These are phyloP conservation scores for Xylaria sp. DNA, from an alignment of 2,329 filamentous ascomycete genomes.

Conservation along the genomic window DNA sequence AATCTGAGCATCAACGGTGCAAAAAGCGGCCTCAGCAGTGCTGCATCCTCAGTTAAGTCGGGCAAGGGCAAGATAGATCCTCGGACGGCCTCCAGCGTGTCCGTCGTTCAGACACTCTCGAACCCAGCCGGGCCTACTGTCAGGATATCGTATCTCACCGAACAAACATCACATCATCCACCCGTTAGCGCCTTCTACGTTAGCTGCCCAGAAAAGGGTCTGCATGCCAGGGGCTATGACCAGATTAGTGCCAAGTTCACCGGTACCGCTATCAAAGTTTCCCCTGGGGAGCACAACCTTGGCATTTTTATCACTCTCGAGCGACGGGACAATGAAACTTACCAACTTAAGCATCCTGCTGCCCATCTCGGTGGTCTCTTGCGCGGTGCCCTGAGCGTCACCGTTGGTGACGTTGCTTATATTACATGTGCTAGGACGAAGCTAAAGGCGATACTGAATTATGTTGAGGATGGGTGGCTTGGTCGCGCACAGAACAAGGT, in stretches of 20 bases:
- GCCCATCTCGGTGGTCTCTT: conserved; percentile 90
- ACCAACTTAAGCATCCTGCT: conserved; percentile 94
- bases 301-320: conserved; percentile 94
- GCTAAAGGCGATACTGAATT: conserved; percentile 91
- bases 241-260: conserved; percentile 98
- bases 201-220: conserved; percentile 88
- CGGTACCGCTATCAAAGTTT: conserved; percentile 90
- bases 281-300: conserved; percentile 90
- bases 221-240: conserved; percentile 90
- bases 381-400: conserved; percentile 86
- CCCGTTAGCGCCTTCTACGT: conserved; percentile 97
- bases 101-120: conserved; percentile 60
- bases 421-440: conserved; percentile 90
- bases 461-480: conserved; percentile 94
- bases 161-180: conserved; percentile 97
- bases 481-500: conserved; percentile 91
- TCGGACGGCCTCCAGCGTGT: conserved; percentile 60
- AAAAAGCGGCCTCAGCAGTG: conserved; percentile 51
- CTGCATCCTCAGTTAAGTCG: conserved; percentile 61
- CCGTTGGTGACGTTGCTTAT: conserved; percentile 88
- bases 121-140: conserved; percentile 63
- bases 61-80: conserved; percentile 53
- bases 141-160: conserved; percentile 91
- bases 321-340: conserved; percentile 84
- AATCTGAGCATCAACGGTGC: conserved; percentile 48